phyloP scores from a whole-genome alignment of 768 basidiomycete genomes.

The Boletus insuetus region DNA sequence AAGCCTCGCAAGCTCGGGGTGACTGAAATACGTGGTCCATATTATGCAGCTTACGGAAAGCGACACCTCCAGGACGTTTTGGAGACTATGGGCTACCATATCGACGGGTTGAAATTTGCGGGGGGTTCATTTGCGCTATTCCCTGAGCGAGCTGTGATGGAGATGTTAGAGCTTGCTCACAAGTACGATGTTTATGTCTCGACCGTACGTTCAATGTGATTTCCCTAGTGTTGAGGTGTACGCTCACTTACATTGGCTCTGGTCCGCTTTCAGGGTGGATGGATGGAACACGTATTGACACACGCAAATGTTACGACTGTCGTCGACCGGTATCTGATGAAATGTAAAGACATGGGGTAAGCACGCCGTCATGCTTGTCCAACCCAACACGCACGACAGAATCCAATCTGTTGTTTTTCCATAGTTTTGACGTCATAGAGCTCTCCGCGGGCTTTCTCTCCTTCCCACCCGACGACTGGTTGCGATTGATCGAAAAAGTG shows the following conservation, averaged over 20 bases:
- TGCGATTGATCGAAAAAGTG: constrained; percentile 38
- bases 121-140: constrained; percentile 43
- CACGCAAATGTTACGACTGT: constrained; percentile 1
- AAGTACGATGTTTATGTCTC: constrained; percentile 40
- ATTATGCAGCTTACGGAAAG: constrained; percentile 41
- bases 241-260: background rate
- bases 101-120: constrained; percentile 46
- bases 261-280: constrained; percentile 7
- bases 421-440: constrained; percentile 44
- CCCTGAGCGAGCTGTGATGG: constrained; percentile 37
- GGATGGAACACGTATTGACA: constrained; percentile 15
- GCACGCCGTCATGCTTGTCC: background rate
- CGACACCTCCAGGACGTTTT: constrained; percentile 42
- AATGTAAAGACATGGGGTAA: constrained; percentile 12
- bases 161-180: constrained; percentile 41
- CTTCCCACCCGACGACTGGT: constrained; percentile 45
- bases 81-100: constrained; percentile 40
- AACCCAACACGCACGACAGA: background rate
- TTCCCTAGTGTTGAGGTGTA: background rate
- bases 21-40: constrained; percentile 46
- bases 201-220: constrained; percentile 35
- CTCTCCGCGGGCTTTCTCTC: constrained; percentile 45
- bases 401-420: no score
- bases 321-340: constrained; percentile 14
- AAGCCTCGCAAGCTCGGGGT: constrained; percentile 39